Base-by-base conservation (phyloP, 2,329 filamentous ascomycete genomes). In the Calonectria pteridis region DNA sequence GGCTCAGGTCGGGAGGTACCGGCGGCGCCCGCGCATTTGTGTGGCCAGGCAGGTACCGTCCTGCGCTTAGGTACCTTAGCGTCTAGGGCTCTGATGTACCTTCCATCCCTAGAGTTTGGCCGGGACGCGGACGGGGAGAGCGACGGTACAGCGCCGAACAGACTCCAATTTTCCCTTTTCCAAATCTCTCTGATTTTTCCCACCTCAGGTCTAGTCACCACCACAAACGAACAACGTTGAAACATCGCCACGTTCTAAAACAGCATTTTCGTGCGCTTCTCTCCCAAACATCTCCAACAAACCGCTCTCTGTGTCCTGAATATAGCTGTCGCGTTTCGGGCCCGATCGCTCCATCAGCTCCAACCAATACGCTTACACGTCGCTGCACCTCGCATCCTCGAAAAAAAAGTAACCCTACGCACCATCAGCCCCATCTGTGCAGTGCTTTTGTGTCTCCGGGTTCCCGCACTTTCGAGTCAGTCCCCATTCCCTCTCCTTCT, bases 151-250 rank as follows among this genome's bases (percentile, higher is more conserved):
- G 55, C 55, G 55, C 55, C 55, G 55, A 62, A 62, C 55, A 64
- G 70, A 70, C 71, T 83, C 79, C 81, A 82, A 81, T 80, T 82
- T 83, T 83, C 77, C 76, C 76, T 77, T 79, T 77, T 78, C 75
- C 76, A 81, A 82, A 80, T 79, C 82, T 76, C 79, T 74, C 78
- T 72, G 77, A 81, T 81, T 82, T 80, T 84, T 84, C 81, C 76
- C 76, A 79, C 78, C 74, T 75, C 76, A 77, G 73, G 74, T 79
- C 79, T 80, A 77, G 78, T 79, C 78, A 80, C 77, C 77, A 79
- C 77, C 75, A 76, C 79, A 80, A 81, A 73, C 76, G 79, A 77
- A 79, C 75, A 80, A 73, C 71, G 58, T 69, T 73, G 72, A 76
- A 78, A 77, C 76, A 66, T 73, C 72, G 68, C 65, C 72, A 71